Conservation (phyloP, 176 grass and related monocot genomes). For the Lolium multiflorum region DNA sequence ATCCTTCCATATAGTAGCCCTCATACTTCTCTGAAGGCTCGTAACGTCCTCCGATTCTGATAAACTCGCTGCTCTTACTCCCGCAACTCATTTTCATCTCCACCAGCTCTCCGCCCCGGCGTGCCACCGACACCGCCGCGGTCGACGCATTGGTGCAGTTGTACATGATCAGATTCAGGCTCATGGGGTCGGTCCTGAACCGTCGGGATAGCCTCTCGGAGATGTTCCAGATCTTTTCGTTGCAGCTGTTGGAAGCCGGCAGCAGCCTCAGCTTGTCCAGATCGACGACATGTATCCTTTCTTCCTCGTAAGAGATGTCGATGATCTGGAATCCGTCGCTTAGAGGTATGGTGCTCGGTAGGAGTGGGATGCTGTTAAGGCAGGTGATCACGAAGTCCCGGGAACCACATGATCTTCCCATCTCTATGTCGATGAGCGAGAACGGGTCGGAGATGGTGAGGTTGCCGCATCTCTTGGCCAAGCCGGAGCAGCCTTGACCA, state of each 20-base stretch:
- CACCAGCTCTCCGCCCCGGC: background rate
- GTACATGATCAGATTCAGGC: constrained; percentile 40
- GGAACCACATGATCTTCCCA: background rate
- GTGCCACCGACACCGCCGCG: background rate
- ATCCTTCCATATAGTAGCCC: background rate
- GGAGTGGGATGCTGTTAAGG: background rate
- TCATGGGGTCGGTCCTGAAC: constrained; percentile 13
- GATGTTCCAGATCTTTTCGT: background rate
- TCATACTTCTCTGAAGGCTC: background rate
- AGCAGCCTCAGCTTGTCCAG: constrained; percentile 22
- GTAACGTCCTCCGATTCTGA: background rate
- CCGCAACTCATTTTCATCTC: background rate
- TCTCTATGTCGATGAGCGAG: background rate
- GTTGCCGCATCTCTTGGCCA: constrained; percentile 26
- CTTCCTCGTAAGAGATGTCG: constrained; percentile 14
- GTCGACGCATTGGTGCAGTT: background rate
- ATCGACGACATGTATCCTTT: constrained; percentile 3
- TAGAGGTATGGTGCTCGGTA: background rate
- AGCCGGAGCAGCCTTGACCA: background rate
- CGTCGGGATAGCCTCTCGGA: background rate
- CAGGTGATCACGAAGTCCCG: background rate
- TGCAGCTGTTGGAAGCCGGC: background rate
- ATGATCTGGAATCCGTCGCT: background rate
- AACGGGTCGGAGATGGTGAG: constrained; percentile 30
- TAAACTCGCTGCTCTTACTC: background rate